A percentile compares a stretch with the other conserved stretches of the same genome.
These are phyloP conservation scores for Ilyonectria robusta DNA, from an alignment of 2,329 filamentous ascomycete genomes.

Conservation along the genomic window DNA sequence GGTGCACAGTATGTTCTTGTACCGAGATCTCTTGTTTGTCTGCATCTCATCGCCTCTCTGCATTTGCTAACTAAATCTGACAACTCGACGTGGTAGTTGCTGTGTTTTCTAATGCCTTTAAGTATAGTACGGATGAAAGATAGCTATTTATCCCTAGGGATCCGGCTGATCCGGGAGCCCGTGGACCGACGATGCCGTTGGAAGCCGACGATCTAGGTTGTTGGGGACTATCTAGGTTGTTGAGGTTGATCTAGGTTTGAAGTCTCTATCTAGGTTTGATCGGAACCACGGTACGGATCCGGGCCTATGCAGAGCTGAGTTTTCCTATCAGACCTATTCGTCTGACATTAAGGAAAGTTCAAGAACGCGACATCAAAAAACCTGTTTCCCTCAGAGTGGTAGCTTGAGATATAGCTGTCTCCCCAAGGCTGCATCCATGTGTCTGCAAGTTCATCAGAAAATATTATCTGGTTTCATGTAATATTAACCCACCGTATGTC, in stretches of 20 bases:
- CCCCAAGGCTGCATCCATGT: slow-evolving; percentile 35
- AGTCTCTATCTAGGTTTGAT: not conserved
- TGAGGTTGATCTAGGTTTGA: not conserved
- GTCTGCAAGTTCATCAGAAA: not conserved
- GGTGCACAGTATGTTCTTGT: no score
- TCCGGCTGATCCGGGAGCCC: no score
- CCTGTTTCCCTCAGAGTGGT: slow-evolving; percentile 7
- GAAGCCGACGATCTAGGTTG: not conserved
- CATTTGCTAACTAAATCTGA: no score
- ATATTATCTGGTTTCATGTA: not conserved
- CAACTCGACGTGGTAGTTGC: not conserved
- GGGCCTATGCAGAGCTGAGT: not conserved
- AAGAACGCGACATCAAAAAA: slow-evolving; percentile 14
- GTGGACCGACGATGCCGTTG: no score
- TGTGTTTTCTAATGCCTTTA: not conserved
- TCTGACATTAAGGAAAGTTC: slow-evolving; percentile 1
- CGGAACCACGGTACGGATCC: not conserved
- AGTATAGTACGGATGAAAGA: no score
- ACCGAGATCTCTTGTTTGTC: no score
- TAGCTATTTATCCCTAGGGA: no score
- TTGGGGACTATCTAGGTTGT: no score
- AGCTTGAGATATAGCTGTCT: slow-evolving; percentile 19
- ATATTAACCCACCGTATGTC: slow-evolving; percentile 17
- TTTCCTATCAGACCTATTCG: not conserved
- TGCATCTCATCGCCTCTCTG: no score